These are phyloP conservation scores for Globisporangium okanoganense DNA, from an alignment of 352 stramenopile genomes.

Conservation along the genomic window DNA sequence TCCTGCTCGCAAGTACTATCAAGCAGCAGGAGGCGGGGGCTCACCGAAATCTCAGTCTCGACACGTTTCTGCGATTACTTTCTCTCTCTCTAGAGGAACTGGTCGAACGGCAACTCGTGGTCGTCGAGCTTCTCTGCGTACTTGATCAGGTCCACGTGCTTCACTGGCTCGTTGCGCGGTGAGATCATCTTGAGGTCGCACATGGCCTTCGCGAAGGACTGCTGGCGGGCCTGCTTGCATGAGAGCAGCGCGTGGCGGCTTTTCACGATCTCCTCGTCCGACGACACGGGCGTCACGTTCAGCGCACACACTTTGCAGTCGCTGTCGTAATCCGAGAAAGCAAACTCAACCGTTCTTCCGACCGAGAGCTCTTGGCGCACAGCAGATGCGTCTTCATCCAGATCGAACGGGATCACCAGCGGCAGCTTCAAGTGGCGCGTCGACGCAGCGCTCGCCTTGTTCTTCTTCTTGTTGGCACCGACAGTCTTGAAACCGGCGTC, in stretches of 20 bases:
- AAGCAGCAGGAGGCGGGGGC: neutral
- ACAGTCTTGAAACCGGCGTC: slow-evolving; percentile 16
- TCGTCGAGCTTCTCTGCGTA: slow-evolving; percentile 79
- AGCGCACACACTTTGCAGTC: slow-evolving; percentile 33
- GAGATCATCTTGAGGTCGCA: slow-evolving; percentile 74
- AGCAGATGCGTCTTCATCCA: slow-evolving; percentile 37
- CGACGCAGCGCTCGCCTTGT: neutral
- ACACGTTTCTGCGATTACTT: neutral
- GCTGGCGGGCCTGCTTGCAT: slow-evolving; percentile 70
- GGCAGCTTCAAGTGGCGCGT: slow-evolving; percentile 43
- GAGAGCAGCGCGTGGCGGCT: slow-evolving; percentile 64
- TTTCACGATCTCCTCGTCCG: slow-evolving; percentile 60
- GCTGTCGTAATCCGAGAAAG: slow-evolving; percentile 27
- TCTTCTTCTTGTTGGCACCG: slow-evolving; percentile 13
- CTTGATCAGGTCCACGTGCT: slow-evolving; percentile 82
- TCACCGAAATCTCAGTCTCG: neutral
- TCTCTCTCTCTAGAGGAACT: slow-evolving; percentile 53
- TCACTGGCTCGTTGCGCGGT: slow-evolving; percentile 70
- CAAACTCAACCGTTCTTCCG: slow-evolving; percentile 71
- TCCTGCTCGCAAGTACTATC: neutral
- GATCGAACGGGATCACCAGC: slow-evolving; percentile 65
- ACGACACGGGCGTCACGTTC: slow-evolving; percentile 59
- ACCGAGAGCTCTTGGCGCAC: slow-evolving; percentile 48
- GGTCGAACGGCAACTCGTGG: slow-evolving; percentile 46
- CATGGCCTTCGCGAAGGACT: slow-evolving; percentile 76